These are phyloP conservation scores for Saxophila tyrrhenica DNA, from an alignment of 495 filamentous ascomycete species.

Conservation along the genomic window DNA sequence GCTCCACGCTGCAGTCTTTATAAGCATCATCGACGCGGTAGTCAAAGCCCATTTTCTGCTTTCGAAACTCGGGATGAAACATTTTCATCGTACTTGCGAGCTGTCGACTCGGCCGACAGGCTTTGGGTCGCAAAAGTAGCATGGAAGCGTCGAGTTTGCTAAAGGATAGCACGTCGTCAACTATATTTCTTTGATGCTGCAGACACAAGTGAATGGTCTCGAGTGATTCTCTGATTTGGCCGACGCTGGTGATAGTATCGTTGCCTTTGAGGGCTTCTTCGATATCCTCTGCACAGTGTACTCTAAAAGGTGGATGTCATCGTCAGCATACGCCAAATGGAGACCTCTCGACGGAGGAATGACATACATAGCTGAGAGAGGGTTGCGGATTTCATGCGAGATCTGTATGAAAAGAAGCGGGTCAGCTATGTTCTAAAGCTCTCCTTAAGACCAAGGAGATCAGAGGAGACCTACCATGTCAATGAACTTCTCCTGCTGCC, in stretches of 20 bases:
- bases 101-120: constrained; percentile 20
- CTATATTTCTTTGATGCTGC: constrained; percentile 26
- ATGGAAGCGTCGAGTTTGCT: constrained; percentile 32
- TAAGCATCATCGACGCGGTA: constrained; percentile 26
- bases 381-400: constrained; percentile 26
- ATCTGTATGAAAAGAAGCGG: neutral
- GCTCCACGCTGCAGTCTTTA: constrained; percentile 20
- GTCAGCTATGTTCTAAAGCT: neutral
- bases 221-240: constrained; percentile 23
- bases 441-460: too few relatives aligned
- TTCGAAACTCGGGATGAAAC: constrained; percentile 29
- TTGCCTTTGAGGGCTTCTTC: constrained; percentile 17
- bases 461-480: constrained; percentile 8
- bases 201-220: constrained; percentile 29
- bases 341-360: neutral
- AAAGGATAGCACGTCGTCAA: constrained; percentile 31
- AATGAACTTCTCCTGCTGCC: constrained; percentile 32
- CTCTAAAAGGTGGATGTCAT: neutral
- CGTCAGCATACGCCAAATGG: neutral
- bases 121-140: constrained; percentile 24
- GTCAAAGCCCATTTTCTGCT: constrained; percentile 23
- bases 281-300: constrained; percentile 30
- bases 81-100: constrained; percentile 25
- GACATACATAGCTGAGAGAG: constrained; percentile 23
- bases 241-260: constrained; percentile 1